Evolutionary conservation across 164 flowering plant species (phyloP).

Genomic region (Brasenia schreberi): DNA sequence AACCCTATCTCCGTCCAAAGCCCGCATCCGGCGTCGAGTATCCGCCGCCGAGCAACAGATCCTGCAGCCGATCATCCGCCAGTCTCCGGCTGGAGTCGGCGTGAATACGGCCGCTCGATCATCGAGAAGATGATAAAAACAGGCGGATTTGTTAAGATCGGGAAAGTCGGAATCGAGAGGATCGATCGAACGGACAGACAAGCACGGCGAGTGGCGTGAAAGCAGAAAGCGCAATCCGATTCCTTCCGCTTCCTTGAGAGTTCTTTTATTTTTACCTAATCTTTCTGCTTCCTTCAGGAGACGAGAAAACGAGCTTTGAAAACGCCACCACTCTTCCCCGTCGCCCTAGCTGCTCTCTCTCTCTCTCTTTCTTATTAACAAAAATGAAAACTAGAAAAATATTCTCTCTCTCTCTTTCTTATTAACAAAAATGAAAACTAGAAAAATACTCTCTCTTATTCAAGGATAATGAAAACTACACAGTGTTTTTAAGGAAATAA

Average conservation of each 20-base stretch:
- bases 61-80: not conserved
- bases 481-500: too few relatives aligned
- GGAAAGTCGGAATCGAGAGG: not conserved
- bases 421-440: too few relatives aligned
- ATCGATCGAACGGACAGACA: not conserved
- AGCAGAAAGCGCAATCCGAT: not conserved
- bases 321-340: not conserved
- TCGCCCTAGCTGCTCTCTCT: not conserved
- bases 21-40: constrained; percentile 5
- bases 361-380: not conserved
- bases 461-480: too few relatives aligned
- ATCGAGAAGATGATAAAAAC: not conserved
- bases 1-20: constrained; percentile 3
- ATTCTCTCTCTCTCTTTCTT: too few relatives aligned
- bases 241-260: not conserved
- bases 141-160: too few relatives aligned
- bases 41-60: not conserved
- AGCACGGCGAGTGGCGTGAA: not conserved
- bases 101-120: not conserved
- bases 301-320: not conserved
- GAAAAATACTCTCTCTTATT: too few relatives aligned
- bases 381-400: too few relatives aligned
- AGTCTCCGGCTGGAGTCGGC: not conserved
- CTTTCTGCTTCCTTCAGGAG: too few relatives aligned
- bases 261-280: not conserved